These are phyloP conservation scores for Hibiscus trionum DNA, from an alignment of 345 rosid genomes.

Conservation along the genomic window DNA sequence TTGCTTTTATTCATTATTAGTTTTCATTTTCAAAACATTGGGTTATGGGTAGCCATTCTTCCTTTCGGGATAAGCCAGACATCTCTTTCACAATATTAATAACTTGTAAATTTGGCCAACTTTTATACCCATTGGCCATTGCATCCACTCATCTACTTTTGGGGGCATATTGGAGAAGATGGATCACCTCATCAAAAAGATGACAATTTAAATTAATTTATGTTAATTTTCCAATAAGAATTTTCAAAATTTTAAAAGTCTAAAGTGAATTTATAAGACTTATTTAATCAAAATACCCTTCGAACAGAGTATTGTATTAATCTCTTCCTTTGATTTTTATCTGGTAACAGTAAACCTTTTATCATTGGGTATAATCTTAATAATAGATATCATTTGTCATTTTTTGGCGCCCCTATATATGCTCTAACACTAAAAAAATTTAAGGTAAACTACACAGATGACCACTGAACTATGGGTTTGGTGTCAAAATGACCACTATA, in stretches of 20 bases:
- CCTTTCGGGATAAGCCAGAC: constrained; percentile 7
- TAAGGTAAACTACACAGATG: no score
- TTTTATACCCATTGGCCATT: not conserved
- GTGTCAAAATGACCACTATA: no score
- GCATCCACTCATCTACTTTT: no score
- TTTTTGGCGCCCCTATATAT: no score
- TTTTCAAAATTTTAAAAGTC: not conserved
- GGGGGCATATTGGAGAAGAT: constrained; percentile 1
- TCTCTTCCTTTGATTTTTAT: no score
- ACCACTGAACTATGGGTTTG: no score
- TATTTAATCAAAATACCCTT: not conserved
- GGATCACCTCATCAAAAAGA: not conserved
- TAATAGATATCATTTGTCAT: no score
- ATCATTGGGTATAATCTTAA: not conserved
- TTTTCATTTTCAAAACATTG: constrained; percentile 2
- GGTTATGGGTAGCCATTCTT: not conserved
- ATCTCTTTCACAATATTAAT: constrained; percentile 14
- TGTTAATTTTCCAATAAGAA: not conserved
- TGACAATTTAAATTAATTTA: not conserved
- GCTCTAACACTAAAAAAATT: no score
- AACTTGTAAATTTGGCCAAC: not conserved
- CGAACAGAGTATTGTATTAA: not conserved
- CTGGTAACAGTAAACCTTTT: no score
- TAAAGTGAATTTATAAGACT: not conserved
- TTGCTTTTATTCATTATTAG: not conserved